Evolutionary conservation across 306 rosid species (phyloP).

Genomic region (Dalbergia cultrata): DNA sequence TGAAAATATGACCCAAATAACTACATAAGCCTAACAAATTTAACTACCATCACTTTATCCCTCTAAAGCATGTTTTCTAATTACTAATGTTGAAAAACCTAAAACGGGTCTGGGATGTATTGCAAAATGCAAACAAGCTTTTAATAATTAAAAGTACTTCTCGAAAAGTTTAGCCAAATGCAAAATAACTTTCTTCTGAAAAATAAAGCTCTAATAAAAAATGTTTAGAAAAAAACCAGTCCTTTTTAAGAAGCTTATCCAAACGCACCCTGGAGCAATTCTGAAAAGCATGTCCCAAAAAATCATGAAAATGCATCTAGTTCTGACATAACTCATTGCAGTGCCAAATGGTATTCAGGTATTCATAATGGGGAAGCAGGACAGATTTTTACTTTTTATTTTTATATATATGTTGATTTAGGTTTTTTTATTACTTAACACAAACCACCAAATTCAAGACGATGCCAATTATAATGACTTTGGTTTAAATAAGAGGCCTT

Average conservation of each 20-base stretch:
- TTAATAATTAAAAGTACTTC: not conserved
- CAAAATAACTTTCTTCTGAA: no score
- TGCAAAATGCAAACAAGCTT: not conserved
- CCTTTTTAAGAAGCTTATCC: no score
- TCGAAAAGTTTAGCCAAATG: no score
- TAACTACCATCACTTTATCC: slow-evolving; percentile 17
- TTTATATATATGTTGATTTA: not conserved
- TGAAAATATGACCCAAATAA: slow-evolving; percentile 23
- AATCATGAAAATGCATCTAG: slow-evolving; percentile 18
- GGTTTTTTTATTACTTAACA: slow-evolving; percentile 1
- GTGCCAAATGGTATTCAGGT: slow-evolving; percentile 19
- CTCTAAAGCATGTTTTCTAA: slow-evolving; percentile 7
- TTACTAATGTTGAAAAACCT: not conserved
- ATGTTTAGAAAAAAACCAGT: no score
- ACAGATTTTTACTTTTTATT: not conserved
- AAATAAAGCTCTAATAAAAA: no score
- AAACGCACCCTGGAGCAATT: not conserved
- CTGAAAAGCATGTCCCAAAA: not conserved
- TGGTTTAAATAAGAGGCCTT: not conserved
- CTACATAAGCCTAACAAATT: not conserved
- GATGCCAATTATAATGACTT: slow-evolving; percentile 24
- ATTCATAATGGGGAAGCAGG: slow-evolving; percentile 18
- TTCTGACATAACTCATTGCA: slow-evolving; percentile 6
- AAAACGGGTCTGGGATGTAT: slow-evolving; percentile 2
- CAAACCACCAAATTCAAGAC: not conserved